Evolutionary conservation across 331 rosid genomes (phyloP).

Genomic region (Cucumis variabilis): DNA sequence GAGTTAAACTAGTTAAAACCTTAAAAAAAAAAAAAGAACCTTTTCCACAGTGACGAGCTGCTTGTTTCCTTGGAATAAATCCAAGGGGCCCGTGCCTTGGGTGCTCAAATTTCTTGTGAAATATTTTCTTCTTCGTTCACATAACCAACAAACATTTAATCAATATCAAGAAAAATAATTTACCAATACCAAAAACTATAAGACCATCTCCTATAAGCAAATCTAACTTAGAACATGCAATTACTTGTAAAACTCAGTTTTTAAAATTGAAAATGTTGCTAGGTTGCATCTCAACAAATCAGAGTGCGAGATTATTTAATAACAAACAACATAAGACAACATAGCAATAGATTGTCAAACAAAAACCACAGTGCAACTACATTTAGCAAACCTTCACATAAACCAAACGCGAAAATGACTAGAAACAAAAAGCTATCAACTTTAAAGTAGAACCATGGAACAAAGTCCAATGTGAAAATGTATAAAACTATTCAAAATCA

Average conservation of each 20-base stretch:
- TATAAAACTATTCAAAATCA: too few species aligned
- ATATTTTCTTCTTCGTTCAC: constrained; percentile 47
- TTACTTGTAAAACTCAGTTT: too few species aligned
- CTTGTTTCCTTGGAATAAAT: constrained; percentile 69
- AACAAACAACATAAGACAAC: background rate
- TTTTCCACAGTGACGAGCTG: constrained; percentile 35
- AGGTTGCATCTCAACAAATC: background rate
- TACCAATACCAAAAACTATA: background rate
- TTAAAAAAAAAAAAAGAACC: background rate
- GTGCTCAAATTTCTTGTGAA: constrained; percentile 83
- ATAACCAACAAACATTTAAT: background rate
- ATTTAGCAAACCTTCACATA: background rate
- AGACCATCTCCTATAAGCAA: background rate
- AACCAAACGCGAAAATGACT: background rate
- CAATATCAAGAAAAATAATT: background rate
- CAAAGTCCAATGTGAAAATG: too few species aligned
- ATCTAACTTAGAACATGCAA: background rate
- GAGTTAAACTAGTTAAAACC: background rate
- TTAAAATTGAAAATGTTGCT: background rate
- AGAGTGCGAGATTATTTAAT: background rate
- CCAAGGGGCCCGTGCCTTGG: constrained; percentile 79
- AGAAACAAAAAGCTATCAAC: background rate
- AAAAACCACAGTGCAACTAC: background rate
- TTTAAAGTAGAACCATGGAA: background rate
- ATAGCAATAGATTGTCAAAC: background rate